Evolutionary conservation across 495 filamentous ascomycete species (phyloP), one percentile per base, ranked within the genome.

Genomic region (Penicillium taxi): DNA sequence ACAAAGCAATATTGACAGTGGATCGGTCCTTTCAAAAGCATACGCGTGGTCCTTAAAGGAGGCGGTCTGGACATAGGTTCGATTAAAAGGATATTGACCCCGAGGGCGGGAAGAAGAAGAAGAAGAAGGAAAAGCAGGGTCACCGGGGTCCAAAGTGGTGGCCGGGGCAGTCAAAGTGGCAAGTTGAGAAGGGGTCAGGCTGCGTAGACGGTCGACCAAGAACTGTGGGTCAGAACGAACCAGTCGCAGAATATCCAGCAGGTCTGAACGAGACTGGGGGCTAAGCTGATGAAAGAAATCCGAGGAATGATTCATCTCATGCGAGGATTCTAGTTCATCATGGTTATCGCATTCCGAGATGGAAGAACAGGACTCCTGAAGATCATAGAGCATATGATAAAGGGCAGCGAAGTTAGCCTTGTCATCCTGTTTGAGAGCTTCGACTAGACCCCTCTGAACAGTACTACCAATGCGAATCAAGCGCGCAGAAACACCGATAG

Each of bases 351-450:
- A 63, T 19, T 74, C 80, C 40, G 77, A 74, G 51, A 83, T 80
- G 68, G 84, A 94, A 16, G 83, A 86, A 68, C 86, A 94, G 17
- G 84, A 86, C 51, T 84, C 84, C 60, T 82, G 77, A 32, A 95
- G 81, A 62, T 94, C 86, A 64, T 87, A 80, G 42, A 94, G 71
- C 32, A 86, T 82, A 68, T 90, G 84, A 58, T 89, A 94, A 30
- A 95, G 67, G 51, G 75, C 75, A 36, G 82, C 82, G 64, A 98
- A 98, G 47, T 72, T 80, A 50, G 79, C 78, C 66, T 91, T 94
- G 59, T 96, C 86, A 55, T 94, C 89, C 31, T 82, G 79, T 48
- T 82, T 83, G 59, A 94, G 86, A 53, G 77, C 76, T 52, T 98
- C 89, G 45, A 91, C 84, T 51, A 98, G 67, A 45, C 82, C 85